Evolutionary conservation across 805 yeast species (phyloP).

Genomic region (Zygotorulaspora danielsina): DNA sequence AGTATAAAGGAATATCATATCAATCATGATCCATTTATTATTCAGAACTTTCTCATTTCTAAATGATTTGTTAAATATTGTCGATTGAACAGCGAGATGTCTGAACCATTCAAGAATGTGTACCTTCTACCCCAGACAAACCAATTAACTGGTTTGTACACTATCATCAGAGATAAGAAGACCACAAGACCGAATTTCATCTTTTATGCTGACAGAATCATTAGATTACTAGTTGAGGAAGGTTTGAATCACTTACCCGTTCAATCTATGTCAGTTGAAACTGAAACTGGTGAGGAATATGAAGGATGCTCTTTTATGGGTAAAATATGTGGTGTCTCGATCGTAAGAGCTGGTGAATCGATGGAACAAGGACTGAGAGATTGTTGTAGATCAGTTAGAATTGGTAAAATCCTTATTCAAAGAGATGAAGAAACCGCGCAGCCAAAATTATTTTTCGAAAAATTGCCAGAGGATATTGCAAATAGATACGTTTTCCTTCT

Average conservation of each 20-base stretch:
- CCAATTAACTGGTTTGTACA: slow-evolving; percentile 81
- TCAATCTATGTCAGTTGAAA: slow-evolving; percentile 57
- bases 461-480: slow-evolving; percentile 86
- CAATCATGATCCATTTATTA: too few species aligned
- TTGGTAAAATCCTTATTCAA: slow-evolving; percentile 94
- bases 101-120: slow-evolving; percentile 46
- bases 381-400: slow-evolving; percentile 92
- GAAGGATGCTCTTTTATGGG: slow-evolving; percentile 82
- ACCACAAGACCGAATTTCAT: slow-evolving; percentile 91
- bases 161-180: slow-evolving; percentile 77
- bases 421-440: slow-evolving; percentile 96
- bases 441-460: slow-evolving; percentile 89
- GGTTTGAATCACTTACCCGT: slow-evolving; percentile 94
- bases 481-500: slow-evolving; percentile 84
- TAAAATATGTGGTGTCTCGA: slow-evolving; percentile 95
- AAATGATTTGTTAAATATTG: background rate
- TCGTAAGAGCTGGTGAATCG: slow-evolving; percentile 97
- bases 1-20: too few species aligned
- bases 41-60: too few species aligned
- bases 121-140: slow-evolving; percentile 78
- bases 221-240: slow-evolving; percentile 88
- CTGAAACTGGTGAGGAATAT: slow-evolving; percentile 70
- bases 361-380: slow-evolving; percentile 99
- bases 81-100: too few species aligned
- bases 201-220: slow-evolving; percentile 92